Conservation (phyloP, 164 flowering plant genomes). For the Akebia trifoliata region DNA sequence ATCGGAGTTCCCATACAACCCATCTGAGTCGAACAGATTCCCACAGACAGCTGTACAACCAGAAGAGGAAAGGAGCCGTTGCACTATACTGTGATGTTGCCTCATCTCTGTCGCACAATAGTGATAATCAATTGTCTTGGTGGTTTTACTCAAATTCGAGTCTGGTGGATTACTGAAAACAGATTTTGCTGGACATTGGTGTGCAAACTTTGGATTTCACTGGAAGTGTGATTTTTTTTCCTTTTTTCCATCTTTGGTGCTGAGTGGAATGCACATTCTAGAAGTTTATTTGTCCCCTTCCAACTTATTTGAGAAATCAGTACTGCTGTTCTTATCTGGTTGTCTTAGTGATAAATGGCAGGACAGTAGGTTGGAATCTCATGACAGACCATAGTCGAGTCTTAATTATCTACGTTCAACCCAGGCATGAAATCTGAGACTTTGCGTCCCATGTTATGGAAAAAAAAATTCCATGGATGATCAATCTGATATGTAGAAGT, state of each 20-base stretch:
- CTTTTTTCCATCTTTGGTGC: constrained; percentile 1
- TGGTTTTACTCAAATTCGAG: neutral
- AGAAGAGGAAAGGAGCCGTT: constrained; percentile 58
- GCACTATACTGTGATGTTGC: constrained; percentile 58
- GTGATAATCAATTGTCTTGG: neutral
- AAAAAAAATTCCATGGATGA: too few relatives aligned
- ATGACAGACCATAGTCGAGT: too few relatives aligned
- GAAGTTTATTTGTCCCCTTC: constrained; percentile 3
- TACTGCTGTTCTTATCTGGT: neutral
- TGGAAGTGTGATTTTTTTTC: neutral
- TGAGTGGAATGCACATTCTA: constrained; percentile 22
- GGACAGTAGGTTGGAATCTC: too few relatives aligned
- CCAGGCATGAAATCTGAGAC: too few relatives aligned
- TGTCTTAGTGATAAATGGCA: too few relatives aligned
- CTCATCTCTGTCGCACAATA: neutral
- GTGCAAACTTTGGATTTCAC: constrained; percentile 12
- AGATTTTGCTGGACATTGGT: constrained; percentile 15
- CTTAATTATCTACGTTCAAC: too few relatives aligned
- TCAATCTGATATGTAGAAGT: too few relatives aligned
- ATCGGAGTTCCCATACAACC: constrained; percentile 81
- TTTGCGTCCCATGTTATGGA: too few relatives aligned
- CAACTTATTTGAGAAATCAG: constrained; percentile 1
- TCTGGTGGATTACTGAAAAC: constrained; percentile 11
- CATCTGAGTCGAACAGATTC: constrained; percentile 52
- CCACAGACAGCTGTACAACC: constrained; percentile 52